Evolutionary conservation across 768 basidiomycete genomes (phyloP).

Genomic region (Gymnopilus dilepis): DNA sequence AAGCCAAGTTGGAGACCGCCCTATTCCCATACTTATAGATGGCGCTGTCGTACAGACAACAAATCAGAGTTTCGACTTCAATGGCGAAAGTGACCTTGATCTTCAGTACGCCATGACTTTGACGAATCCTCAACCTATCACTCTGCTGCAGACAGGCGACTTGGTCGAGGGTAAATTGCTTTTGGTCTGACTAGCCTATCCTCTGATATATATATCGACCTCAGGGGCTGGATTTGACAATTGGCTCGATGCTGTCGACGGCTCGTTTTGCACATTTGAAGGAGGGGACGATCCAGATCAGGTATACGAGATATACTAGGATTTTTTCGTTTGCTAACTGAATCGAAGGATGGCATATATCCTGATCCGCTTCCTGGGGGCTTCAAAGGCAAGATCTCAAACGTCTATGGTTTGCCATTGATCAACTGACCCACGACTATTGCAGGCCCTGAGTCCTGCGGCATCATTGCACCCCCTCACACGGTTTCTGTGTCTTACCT

Average conservation of each 20-base stretch:
- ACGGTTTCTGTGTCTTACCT: constrained; percentile 50
- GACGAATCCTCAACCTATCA: constrained; percentile 42
- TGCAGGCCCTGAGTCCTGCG: constrained; percentile 41
- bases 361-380: constrained; percentile 36
- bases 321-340: neutral
- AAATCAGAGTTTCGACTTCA: constrained; percentile 46
- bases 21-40: constrained; percentile 33
- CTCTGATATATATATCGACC: neutral
- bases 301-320: constrained; percentile 14
- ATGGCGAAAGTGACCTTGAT: constrained; percentile 64
- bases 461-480: constrained; percentile 45
- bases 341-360: constrained; percentile 37
- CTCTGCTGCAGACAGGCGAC: constrained; percentile 51
- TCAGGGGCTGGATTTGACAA: constrained; percentile 54
- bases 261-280: constrained; percentile 49
- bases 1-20: constrained; percentile 39
- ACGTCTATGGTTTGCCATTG: neutral
- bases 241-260: constrained; percentile 53
- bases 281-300: constrained; percentile 47
- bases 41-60: constrained; percentile 49
- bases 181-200: neutral
- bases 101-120: constrained; percentile 61
- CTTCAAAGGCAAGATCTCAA: constrained; percentile 32
- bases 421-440: neutral
- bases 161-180: constrained; percentile 38